Percentiles rank a stretch among this genome's conserved stretches.
Evolutionary conservation across 768 basidiomycete genomes (phyloP).

Genomic region (Cubamyces lactineus): DNA sequence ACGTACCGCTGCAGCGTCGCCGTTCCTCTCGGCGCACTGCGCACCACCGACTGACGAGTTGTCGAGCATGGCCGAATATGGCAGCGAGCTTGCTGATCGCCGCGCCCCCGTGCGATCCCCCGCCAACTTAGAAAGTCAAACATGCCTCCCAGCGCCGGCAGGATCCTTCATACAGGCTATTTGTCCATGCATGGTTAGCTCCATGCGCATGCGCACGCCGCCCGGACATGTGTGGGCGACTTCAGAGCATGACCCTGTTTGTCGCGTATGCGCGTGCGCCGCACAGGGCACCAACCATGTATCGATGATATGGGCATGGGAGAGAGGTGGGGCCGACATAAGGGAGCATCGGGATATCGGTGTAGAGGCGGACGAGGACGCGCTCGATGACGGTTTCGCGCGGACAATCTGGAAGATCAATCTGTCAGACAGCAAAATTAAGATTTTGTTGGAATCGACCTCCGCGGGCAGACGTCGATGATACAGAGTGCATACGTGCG

Average conservation of each 20-base stretch:
- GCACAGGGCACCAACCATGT: not conserved
- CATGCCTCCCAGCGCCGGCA: conserved; percentile 9
- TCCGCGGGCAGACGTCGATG: no score
- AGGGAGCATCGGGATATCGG: not conserved
- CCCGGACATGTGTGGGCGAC: not conserved
- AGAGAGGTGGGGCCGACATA: not conserved
- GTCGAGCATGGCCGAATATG: not conserved
- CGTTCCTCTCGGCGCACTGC: not conserved
- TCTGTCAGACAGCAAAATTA: conserved; percentile 15
- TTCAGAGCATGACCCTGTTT: not conserved
- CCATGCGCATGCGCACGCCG: no score
- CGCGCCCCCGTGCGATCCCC: not conserved
- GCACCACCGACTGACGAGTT: not conserved
- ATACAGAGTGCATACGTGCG: not conserved
- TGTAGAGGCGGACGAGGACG: not conserved
- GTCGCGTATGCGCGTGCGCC: no score
- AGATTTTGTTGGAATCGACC: not conserved
- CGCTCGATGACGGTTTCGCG: not conserved
- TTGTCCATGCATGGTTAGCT: not conserved
- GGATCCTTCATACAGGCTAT: conserved; percentile 15
- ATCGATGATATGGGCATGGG: not conserved
- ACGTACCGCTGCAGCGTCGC: not conserved
- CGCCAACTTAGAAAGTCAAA: not conserved
- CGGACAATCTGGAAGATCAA: not conserved
- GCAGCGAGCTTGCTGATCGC: not conserved